These are phyloP conservation scores for Peronospora farinosa DNA, from an alignment of 352 stramenopile species.

Conservation along the genomic window DNA sequence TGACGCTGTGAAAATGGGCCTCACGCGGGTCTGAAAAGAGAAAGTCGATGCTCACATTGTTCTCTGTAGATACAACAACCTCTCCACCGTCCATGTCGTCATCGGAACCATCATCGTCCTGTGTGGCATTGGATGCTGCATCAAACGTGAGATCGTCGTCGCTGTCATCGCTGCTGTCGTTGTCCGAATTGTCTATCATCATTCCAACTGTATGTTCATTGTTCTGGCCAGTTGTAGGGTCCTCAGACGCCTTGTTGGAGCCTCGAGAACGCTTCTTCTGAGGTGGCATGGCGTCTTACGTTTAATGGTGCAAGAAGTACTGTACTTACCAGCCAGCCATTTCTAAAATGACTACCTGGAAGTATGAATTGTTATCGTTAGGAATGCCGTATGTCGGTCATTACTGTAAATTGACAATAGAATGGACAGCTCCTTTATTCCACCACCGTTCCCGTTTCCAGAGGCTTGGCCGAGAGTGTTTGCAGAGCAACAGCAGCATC, in stretches of 20 bases:
- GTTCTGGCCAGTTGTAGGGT: slow-evolving; percentile 11
- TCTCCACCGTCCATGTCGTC: slow-evolving; percentile 57
- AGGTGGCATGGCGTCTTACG: slow-evolving; percentile 15
- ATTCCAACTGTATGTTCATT: slow-evolving; percentile 36
- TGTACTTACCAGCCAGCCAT: neutral
- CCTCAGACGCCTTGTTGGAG: slow-evolving; percentile 15
- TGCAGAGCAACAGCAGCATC: slow-evolving; percentile 20
- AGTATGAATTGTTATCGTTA: neutral
- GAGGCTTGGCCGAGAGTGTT: slow-evolving; percentile 54
- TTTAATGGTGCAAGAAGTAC: neutral
- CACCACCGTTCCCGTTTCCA: slow-evolving; percentile 74
- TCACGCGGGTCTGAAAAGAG: slow-evolving; percentile 79
- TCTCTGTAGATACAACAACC: slow-evolving; percentile 17
- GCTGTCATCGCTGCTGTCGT: slow-evolving; percentile 36
- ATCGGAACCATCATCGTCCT: slow-evolving; percentile 45
- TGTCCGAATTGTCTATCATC: slow-evolving; percentile 42
- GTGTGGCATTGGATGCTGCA: slow-evolving; percentile 22
- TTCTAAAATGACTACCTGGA: neutral
- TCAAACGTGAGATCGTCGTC: slow-evolving; percentile 63
- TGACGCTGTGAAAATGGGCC: slow-evolving; percentile 80
- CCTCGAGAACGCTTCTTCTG: slow-evolving; percentile 36
- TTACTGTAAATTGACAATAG: neutral
- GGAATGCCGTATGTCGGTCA: too few relatives aligned
- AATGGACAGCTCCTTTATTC: slow-evolving; percentile 43
- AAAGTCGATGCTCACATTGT: slow-evolving; percentile 73